Base-by-base conservation (phyloP, 2,329 filamentous ascomycete genomes). In the Colletotrichum truncatum region DNA sequence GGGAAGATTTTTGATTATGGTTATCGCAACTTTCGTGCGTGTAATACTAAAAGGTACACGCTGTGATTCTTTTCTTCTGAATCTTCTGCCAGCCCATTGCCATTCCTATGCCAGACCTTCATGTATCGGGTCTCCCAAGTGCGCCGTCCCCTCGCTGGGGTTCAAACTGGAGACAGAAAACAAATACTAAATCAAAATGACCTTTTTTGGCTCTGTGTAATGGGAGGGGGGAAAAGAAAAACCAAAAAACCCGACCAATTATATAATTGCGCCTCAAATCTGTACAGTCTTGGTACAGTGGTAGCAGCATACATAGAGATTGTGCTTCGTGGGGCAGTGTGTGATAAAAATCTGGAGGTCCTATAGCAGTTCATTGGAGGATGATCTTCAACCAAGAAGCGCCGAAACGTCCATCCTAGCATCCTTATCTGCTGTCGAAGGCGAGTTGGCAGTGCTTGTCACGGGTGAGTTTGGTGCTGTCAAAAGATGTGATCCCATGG, bases 391-490 rank as follows among this genome's bases (percentile, higher is more conserved):
- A 7, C 51, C 51, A 16, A 66, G 52, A 8, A 66, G 51, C 9
- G 63, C 51, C 4, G 58, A 55, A 12, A 66, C 51, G n/a, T 66
- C 63, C 63, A 66, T 66, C 32, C 63, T 63, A 2, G 58, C 56
- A 23, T 66, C 63, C n/a, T 66, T 66, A 6, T 66, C 70, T 45
- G 68, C 68, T 11, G 63, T 56, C n/a, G 52, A 59, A 28, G 66
- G 68, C 14, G 71, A 67, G 32, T 66, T 28, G 4, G 18, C 12
- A 8, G 21, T 49, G 28, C 28, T 30, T 21, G 16, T 28, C 43
- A 69, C 67, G 4, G 77, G 77, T 5, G 77, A 78, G 66, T 69
- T 79, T 7, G 77, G 76, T 12, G 75, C 77, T 4, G 77, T 78
- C 10, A 72, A 72, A 5, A 77, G 67, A 39, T 73, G 73, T 6